A percentile compares a stretch with the other conserved stretches of the same genome.
Evolutionary conservation across 441 rosid genomes (phyloP).

Genomic region (Macaranga tanarius): DNA sequence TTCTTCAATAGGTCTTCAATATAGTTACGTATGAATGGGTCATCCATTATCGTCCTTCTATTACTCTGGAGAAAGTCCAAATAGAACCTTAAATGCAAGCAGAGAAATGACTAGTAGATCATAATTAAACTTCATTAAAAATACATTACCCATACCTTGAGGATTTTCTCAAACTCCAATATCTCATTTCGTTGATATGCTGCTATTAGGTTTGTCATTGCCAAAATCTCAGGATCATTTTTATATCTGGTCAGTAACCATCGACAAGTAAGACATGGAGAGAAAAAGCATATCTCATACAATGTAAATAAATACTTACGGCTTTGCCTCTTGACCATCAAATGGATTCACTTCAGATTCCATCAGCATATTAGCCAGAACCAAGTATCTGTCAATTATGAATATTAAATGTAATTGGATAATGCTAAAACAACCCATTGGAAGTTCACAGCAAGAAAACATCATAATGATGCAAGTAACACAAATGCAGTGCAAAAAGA

Average conservation of each 20-base stretch:
- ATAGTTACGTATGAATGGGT: constrained; percentile 90
- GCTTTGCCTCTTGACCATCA: constrained; percentile 99
- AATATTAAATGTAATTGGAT: constrained; percentile 2
- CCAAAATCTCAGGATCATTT: constrained; percentile 98
- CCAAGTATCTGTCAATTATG: constrained; percentile 63
- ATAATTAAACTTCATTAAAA: not conserved
- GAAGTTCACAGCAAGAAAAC: not conserved
- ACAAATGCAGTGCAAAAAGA: constrained; percentile 8
- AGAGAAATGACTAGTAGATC: not conserved
- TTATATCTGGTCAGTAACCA: constrained; percentile 60
- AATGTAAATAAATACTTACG: constrained; percentile 54
- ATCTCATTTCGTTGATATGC: constrained; percentile 98
- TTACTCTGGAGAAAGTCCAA: constrained; percentile 59
- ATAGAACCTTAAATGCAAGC: constrained; percentile 15
- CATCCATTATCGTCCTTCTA: constrained; percentile 96
- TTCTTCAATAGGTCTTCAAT: constrained; percentile 97
- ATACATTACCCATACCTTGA: constrained; percentile 55
- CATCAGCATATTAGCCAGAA: constrained; percentile 99
- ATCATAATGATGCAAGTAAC: not conserved
- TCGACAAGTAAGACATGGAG: constrained; percentile 11
- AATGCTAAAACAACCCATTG: not conserved
- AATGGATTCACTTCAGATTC: constrained; percentile 99
- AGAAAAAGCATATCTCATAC: not conserved
- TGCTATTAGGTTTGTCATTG: constrained; percentile 97
- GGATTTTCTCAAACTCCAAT: constrained; percentile 94